These are phyloP conservation scores for Papiliotrema fonsecae DNA, from an alignment of 1,284 basidiomycete genomes.

Conservation along the genomic window DNA sequence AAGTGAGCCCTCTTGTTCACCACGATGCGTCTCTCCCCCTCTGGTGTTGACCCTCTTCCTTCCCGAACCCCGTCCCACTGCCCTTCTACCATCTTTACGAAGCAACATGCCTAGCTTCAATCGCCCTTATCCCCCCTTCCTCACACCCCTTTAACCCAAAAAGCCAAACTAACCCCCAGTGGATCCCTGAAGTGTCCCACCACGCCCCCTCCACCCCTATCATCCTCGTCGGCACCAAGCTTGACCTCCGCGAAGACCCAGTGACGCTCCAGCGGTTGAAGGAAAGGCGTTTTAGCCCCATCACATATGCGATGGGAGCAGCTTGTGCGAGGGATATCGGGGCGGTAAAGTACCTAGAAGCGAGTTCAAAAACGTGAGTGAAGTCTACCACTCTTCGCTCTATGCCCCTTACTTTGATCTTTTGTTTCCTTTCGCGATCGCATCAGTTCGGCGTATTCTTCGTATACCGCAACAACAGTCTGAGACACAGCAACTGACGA, in stretches of 20 bases:
- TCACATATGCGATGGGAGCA: slow-evolving; percentile 54
- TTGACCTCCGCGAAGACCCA: slow-evolving; percentile 93
- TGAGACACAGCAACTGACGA: background rate
- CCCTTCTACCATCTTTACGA: too few relatives aligned
- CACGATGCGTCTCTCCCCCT: background rate
- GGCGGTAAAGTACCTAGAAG: slow-evolving; percentile 94
- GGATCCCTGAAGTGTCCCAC: slow-evolving; percentile 94
- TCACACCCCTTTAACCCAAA: too few relatives aligned
- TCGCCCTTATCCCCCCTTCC: too few relatives aligned
- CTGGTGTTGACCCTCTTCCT: too few relatives aligned
- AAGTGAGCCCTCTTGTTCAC: slow-evolving; percentile 65
- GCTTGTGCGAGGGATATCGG: slow-evolving; percentile 75
- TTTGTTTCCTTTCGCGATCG: too few relatives aligned
- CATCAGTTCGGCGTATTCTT: too few relatives aligned
- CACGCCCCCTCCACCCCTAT: slow-evolving; percentile 53
- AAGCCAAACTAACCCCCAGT: slow-evolving; percentile 70
- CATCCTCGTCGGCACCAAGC: slow-evolving; percentile 64
- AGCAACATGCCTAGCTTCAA: too few relatives aligned
- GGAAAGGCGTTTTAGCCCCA: slow-evolving; percentile 92
- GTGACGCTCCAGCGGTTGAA: slow-evolving; percentile 85
- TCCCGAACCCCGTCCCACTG: too few relatives aligned
- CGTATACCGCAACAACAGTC: too few relatives aligned
- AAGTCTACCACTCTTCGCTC: too few relatives aligned
- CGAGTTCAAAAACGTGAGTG: slow-evolving; percentile 65
- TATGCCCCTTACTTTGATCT: too few relatives aligned